Evolutionary conservation across 768 basidiomycete genomes (phyloP).

Genomic region (Boletellus ananiceps): DNA sequence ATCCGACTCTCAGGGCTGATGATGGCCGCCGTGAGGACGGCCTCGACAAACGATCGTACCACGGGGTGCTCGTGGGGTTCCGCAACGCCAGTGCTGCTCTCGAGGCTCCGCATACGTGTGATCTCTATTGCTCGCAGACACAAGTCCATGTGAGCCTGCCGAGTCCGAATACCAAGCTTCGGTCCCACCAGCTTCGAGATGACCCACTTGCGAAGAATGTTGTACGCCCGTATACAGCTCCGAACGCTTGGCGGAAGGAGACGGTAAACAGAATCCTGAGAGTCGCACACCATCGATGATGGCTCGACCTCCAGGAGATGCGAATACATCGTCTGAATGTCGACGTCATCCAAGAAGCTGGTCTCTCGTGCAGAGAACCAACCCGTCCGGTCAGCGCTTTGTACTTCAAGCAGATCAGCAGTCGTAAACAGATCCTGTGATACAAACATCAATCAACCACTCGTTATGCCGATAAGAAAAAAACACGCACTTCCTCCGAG

Average conservation of each 20-base stretch:
- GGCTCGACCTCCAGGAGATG: constrained; percentile 70
- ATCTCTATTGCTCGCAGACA: constrained; percentile 71
- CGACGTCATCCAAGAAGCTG: constrained; percentile 52
- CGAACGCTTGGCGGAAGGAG: constrained; percentile 71
- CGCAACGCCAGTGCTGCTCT: constrained; percentile 30
- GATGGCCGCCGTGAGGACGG: constrained; percentile 69
- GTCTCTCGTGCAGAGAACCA: constrained; percentile 68
- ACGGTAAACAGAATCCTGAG: constrained; percentile 67
- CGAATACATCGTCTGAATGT: constrained; percentile 75
- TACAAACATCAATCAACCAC: constrained; percentile 4
- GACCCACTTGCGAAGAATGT: constrained; percentile 75
- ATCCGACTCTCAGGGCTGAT: constrained; percentile 76
- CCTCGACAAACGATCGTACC: constrained; percentile 77
- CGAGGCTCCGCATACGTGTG: constrained; percentile 56
- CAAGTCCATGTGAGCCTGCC: constrained; percentile 71
- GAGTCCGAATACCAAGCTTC: constrained; percentile 54
- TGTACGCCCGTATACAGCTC: constrained; percentile 72
- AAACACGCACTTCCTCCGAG: constrained; percentile 58
- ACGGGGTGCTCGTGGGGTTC: constrained; percentile 55
- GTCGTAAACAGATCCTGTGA: constrained; percentile 71
- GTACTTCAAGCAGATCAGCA: constrained; percentile 75
- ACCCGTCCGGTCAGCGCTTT: constrained; percentile 71
- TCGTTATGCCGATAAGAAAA: not conserved
- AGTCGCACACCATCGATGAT: constrained; percentile 66
- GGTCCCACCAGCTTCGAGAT: constrained; percentile 64